These are phyloP conservation scores for Salisapilia sapeloensis DNA, from an alignment of 352 stramenopile species.

Conservation along the genomic window DNA sequence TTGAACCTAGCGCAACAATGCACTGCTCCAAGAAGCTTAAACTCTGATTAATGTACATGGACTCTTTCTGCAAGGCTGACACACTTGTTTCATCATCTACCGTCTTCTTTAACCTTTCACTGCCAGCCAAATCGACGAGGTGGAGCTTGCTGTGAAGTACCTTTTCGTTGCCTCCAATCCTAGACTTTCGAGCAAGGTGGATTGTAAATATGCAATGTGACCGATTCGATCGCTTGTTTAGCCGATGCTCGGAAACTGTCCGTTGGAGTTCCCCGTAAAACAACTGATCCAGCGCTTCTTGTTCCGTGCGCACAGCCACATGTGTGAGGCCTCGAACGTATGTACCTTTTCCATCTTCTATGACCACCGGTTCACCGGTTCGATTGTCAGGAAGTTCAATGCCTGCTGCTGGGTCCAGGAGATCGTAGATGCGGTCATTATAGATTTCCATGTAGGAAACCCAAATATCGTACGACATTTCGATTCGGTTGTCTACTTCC, in stretches of 20 bases:
- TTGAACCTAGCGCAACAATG: slow-evolving; percentile 76
- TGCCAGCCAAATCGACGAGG: slow-evolving; percentile 91
- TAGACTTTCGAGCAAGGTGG: slow-evolving; percentile 79
- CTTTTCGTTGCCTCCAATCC: slow-evolving; percentile 45
- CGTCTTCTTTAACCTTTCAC: slow-evolving; percentile 89
- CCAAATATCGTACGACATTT: slow-evolving; percentile 74
- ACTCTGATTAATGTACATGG: slow-evolving; percentile 95
- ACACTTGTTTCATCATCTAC: slow-evolving; percentile 35
- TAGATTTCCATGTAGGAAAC: slow-evolving; percentile 95
- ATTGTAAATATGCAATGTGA: slow-evolving; percentile 90
- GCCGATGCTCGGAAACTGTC: slow-evolving; percentile 86
- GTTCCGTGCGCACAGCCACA: slow-evolving; percentile 52
- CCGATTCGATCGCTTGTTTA: slow-evolving; percentile 89
- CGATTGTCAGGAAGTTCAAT: slow-evolving; percentile 5
- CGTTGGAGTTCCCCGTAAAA: slow-evolving; percentile 86
- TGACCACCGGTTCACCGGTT: slow-evolving; percentile 56
- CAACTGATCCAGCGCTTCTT: slow-evolving; percentile 84
- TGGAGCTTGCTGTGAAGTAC: slow-evolving; percentile 83
- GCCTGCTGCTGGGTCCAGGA: slow-evolving; percentile 26
- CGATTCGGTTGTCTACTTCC: slow-evolving; percentile 77
- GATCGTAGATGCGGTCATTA: slow-evolving; percentile 89
- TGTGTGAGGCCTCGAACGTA: slow-evolving; percentile 81
- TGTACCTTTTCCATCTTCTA: slow-evolving; percentile 66
- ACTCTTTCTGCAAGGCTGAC: slow-evolving; percentile 90
- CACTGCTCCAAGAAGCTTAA: slow-evolving; percentile 92